Evolutionary conservation across 768 basidiomycete species (phyloP).

Genomic region (Kwoniella mangroviensis): DNA sequence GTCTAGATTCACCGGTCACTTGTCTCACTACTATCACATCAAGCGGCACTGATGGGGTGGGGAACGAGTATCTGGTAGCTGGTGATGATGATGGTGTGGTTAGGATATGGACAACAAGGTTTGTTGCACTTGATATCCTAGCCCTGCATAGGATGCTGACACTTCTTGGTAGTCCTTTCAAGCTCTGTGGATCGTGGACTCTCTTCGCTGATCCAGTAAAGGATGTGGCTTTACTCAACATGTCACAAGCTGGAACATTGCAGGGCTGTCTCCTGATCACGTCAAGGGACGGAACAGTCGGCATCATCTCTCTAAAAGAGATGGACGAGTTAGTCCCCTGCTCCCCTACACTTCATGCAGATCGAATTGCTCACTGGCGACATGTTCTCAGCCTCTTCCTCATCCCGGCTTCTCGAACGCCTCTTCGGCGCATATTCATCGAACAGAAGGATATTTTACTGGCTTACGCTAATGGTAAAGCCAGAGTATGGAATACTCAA

Average conservation of each 20-base stretch:
- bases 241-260: constrained; percentile 62
- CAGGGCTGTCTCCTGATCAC: constrained; percentile 73
- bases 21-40: constrained; percentile 23
- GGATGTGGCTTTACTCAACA: constrained; percentile 37
- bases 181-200: constrained; percentile 72
- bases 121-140: constrained; percentile 10
- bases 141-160: background rate
- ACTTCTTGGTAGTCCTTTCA: constrained; percentile 57
- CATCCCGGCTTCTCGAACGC: constrained; percentile 78
- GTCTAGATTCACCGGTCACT: constrained; percentile 40
- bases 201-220: constrained; percentile 71
- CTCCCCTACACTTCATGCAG: constrained; percentile 10
- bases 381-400: constrained; percentile 67
- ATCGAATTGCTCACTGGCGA: background rate
- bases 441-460: constrained; percentile 73
- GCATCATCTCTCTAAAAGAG: constrained; percentile 71
- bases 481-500: constrained; percentile 83
- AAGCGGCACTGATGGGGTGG: background rate
- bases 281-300: constrained; percentile 79
- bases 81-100: constrained; percentile 56
- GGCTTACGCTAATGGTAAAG: constrained; percentile 74
- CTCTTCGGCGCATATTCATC: constrained; percentile 68
- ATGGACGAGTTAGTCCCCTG: constrained; percentile 72
- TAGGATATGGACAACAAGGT: constrained; percentile 52
- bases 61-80: constrained; percentile 35